These are phyloP conservation scores for Tetraselmis striata DNA, from an alignment of 139 green algal genomes.

Conservation along the genomic window DNA sequence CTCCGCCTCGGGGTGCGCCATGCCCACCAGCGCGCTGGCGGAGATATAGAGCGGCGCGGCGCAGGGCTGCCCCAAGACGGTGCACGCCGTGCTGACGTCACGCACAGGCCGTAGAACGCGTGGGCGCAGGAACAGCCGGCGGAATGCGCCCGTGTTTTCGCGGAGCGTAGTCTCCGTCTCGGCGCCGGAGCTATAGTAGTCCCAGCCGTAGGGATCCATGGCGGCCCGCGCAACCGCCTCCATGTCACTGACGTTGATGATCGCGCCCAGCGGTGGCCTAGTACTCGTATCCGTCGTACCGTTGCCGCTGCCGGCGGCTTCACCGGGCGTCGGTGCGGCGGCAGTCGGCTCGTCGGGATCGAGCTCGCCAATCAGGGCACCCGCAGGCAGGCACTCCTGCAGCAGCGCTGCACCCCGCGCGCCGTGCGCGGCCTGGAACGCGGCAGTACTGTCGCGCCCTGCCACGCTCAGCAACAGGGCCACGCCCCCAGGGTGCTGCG, in stretches of 20 bases:
- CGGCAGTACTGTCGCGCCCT: neutral
- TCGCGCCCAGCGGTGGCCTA: neutral
- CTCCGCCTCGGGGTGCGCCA: neutral
- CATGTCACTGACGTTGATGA: neutral
- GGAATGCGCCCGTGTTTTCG: neutral
- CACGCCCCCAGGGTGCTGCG: neutral
- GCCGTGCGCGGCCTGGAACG: neutral
- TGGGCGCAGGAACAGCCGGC: neutral
- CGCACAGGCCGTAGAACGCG: neutral
- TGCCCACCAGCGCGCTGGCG: neutral
- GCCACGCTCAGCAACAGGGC: neutral
- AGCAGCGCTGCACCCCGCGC: neutral
- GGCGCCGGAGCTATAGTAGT: constrained; percentile 1
- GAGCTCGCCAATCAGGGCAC: no score
- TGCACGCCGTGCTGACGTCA: neutral
- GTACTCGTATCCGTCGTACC: no score
- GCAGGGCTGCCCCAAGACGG: neutral
- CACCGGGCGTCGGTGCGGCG: no score
- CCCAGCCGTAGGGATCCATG: neutral
- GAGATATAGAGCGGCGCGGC: neutral
- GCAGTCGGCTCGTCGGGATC: no score
- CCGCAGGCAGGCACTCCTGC: neutral
- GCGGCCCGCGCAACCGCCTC: neutral
- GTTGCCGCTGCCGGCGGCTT: no score
- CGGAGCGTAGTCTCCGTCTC: constrained; percentile 6